Conservation (phyloP, 176 grass and related monocot species). For the Avena atlantica region DNA sequence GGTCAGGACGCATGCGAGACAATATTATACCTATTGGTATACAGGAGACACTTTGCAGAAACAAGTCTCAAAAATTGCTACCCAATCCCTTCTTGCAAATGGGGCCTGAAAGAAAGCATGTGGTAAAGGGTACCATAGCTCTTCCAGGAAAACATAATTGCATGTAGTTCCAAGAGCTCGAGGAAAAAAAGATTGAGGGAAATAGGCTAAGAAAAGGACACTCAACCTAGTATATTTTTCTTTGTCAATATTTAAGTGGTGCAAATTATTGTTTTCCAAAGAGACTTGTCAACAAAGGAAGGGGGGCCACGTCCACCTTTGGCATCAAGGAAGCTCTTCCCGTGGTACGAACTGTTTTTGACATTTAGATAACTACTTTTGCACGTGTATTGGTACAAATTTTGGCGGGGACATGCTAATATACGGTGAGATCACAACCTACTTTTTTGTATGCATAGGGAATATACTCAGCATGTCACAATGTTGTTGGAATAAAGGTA, state of each 20-base stretch:
- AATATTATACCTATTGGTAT: slow-evolving; percentile 17
- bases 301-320: not conserved
- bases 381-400: slow-evolving; percentile 33
- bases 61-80: slow-evolving; percentile 3
- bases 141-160: slow-evolving; percentile 7
- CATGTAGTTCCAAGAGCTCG: not conserved
- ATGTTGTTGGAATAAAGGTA: slow-evolving; percentile 67
- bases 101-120: not conserved
- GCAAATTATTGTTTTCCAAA: not conserved
- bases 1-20: not conserved
- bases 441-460: slow-evolving; percentile 28
- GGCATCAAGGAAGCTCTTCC: slow-evolving; percentile 1
- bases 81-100: not conserved
- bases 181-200: not conserved
- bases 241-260: not conserved
- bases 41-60: not conserved
- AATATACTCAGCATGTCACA: slow-evolving; percentile 38
- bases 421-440: slow-evolving; percentile 8
- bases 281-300: not conserved
- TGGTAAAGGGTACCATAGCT: not conserved
- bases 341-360: slow-evolving; percentile 26
- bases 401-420: slow-evolving; percentile 41
- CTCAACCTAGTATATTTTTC: not conserved
- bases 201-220: not conserved
- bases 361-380: slow-evolving; percentile 33